A percentile compares a stretch with the other conserved stretches of the same genome.
These are phyloP conservation scores for Phaseolus coccineus DNA, from an alignment of 331 rosid genomes.

Conservation along the genomic window DNA sequence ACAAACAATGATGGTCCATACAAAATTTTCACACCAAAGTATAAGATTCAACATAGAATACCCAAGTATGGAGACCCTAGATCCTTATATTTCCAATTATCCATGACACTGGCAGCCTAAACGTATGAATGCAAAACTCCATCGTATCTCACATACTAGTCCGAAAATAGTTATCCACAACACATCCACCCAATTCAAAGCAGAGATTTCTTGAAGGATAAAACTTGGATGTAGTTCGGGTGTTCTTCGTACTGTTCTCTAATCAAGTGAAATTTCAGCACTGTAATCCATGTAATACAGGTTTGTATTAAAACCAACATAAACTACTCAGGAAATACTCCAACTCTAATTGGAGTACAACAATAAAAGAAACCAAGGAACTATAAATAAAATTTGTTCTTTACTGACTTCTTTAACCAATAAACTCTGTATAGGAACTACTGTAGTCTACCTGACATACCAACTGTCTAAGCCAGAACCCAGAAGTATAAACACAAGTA, in stretches of 20 bases:
- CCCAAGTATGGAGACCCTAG: slow-evolving; percentile 3
- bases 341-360: background rate
- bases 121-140: slow-evolving; percentile 15
- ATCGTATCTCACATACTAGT: background rate
- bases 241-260: background rate
- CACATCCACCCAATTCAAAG: slow-evolving; percentile 16
- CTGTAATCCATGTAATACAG: background rate
- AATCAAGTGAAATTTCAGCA: background rate
- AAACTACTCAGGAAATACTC: background rate
- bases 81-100: slow-evolving; percentile 26
- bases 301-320: background rate
- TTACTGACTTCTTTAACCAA: slow-evolving; percentile 1
- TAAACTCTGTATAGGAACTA: background rate
- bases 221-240: background rate
- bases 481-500: background rate
- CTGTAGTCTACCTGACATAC: background rate
- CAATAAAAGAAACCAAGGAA: background rate
- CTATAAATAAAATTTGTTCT: background rate
- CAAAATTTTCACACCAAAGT: background rate
- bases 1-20: slow-evolving; percentile 1
- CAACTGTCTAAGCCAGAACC: background rate
- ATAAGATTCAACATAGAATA: slow-evolving; percentile 10
- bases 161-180: background rate
- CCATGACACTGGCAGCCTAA: background rate
- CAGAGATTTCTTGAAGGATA: slow-evolving; percentile 1